Conservation (phyloP, 176 grass and related monocot species). For the Pontederia paniculata region DNA sequence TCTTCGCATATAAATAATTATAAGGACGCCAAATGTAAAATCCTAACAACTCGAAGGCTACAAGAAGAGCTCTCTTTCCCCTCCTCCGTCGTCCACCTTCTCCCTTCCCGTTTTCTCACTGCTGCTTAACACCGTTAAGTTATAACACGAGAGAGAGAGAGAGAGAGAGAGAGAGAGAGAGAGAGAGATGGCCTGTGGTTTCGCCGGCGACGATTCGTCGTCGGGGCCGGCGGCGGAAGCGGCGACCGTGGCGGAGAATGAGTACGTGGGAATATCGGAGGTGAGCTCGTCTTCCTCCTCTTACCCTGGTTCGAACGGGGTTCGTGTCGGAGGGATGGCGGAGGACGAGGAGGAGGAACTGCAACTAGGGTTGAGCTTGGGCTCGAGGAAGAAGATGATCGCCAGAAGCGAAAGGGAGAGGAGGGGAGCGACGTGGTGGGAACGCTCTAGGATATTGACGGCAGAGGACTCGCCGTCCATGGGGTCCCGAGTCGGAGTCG, state of each 20-base stretch:
- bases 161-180: too few relatives aligned
- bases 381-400: not conserved
- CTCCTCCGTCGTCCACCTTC: not conserved
- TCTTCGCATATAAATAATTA: not conserved
- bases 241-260: not conserved
- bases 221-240: not conserved
- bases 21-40: not conserved
- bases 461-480: not conserved
- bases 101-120: not conserved
- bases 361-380: conserved; percentile 2
- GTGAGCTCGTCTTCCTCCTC: conserved; percentile 10
- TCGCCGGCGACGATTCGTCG: not conserved
- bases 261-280: not conserved
- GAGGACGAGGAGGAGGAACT: conserved; percentile 2
- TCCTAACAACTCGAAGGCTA: not conserved
- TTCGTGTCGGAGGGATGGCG: not conserved
- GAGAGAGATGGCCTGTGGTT: not conserved
- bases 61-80: not conserved
- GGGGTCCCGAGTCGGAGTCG: not conserved
- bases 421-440: not conserved
- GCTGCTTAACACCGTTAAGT: not conserved
- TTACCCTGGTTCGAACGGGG: not conserved
- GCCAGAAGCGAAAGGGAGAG: not conserved
- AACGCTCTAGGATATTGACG: not conserved
- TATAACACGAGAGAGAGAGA: not conserved